These are phyloP conservation scores for Acacia acuminata DNA, from an alignment of 306 rosid genomes.

Conservation along the genomic window DNA sequence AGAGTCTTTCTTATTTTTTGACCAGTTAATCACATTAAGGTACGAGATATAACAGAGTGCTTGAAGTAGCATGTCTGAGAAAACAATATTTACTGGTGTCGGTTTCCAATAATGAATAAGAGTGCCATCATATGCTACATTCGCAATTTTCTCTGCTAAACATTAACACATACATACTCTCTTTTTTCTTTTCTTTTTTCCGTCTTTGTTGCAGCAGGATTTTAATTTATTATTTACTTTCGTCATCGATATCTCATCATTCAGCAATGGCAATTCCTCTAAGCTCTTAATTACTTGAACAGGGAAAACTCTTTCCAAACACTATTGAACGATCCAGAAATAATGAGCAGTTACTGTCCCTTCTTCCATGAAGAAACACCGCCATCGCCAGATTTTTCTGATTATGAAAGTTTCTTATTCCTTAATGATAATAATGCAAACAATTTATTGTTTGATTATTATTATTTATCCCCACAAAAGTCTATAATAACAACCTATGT, in stretches of 20 bases:
- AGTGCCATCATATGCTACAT: background rate
- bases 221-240: no score
- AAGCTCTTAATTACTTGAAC: conserved; percentile 26
- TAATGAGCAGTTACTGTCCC: background rate
- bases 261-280: background rate
- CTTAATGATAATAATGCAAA: no score
- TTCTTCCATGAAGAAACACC: conserved; percentile 16
- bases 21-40: background rate
- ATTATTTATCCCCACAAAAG: no score
- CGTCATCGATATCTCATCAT: no score
- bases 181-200: background rate
- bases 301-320: background rate
- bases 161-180: background rate
- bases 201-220: background rate
- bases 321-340: background rate
- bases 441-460: no score
- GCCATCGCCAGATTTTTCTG: background rate
- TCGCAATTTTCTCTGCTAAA: background rate
- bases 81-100: background rate
- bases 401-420: conserved; percentile 27
- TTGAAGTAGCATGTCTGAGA: background rate
- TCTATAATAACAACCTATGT: no score
- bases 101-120: no score
- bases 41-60: background rate
- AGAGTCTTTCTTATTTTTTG: background rate